Percentiles rank a stretch among this genome's conserved stretches.
These are phyloP conservation scores for Kwoniella sp. DNA, from an alignment of 768 basidiomycete genomes.

Conservation along the genomic window DNA sequence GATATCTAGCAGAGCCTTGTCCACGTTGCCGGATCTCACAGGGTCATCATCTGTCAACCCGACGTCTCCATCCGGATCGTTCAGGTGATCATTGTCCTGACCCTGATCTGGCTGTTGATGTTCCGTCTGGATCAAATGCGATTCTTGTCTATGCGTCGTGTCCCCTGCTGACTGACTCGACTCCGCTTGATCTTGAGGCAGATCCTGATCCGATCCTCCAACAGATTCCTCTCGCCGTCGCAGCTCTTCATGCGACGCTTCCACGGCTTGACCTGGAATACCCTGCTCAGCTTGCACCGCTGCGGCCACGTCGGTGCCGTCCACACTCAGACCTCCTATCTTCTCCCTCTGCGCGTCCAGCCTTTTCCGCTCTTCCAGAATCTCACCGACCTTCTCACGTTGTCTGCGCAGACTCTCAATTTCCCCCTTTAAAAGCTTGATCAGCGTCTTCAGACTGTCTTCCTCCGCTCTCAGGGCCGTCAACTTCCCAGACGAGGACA, in stretches of 20 bases:
- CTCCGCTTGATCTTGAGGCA: no score
- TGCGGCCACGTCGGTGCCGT: no score
- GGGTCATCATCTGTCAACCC: conserved; percentile 16
- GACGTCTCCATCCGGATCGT: conserved; percentile 5
- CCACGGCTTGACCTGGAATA: no score
- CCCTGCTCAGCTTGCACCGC: no score
- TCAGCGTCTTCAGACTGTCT: conserved; percentile 25
- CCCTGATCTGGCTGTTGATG: not conserved
- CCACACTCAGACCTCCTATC: not conserved
- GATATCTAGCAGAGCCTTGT: conserved; percentile 47
- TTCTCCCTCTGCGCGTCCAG: conserved; percentile 12
- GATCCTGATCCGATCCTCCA: no score
- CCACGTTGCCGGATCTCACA: conserved; percentile 25
- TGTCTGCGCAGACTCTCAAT: conserved; percentile 27
- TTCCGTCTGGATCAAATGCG: no score
- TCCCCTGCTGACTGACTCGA: no score
- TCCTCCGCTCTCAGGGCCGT: conserved; percentile 27
- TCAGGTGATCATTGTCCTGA: conserved; percentile 7
- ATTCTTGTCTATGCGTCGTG: no score
- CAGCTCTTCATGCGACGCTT: not conserved
- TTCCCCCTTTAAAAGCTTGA: conserved; percentile 36
- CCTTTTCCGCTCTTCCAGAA: not conserved
- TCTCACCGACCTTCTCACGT: conserved; percentile 12
- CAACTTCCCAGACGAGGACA: conserved; percentile 12
- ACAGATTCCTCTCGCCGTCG: not conserved